Percentiles rank a stretch among this genome's conserved stretches.
These are phyloP conservation scores for Heterobasidion occidentale DNA, from an alignment of 1,284 basidiomycete genomes.

Conservation along the genomic window DNA sequence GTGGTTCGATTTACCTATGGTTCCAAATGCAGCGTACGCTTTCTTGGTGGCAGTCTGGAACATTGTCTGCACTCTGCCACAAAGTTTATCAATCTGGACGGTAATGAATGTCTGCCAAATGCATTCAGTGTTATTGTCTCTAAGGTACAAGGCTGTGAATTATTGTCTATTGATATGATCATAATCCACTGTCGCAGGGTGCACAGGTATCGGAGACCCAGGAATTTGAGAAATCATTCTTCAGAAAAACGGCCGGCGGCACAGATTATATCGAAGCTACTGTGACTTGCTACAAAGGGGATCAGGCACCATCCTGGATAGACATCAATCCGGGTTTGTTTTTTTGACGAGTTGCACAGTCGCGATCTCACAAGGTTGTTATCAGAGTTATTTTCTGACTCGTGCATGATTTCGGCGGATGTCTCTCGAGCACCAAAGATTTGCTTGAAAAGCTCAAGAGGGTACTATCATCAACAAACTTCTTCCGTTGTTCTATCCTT, in stretches of 20 bases:
- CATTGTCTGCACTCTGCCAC: neutral
- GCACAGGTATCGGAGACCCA: neutral
- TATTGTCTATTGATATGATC: neutral
- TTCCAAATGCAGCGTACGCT: neutral
- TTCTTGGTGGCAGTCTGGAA: neutral
- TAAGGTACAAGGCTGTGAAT: neutral
- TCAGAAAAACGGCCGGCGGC: neutral
- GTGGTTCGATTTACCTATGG: slow-evolving; percentile 25
- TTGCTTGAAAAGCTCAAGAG: neutral
- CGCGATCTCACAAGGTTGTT: neutral
- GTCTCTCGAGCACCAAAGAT: neutral
- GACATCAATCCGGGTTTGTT: neutral
- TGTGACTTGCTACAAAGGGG: neutral
- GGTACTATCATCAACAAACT: neutral
- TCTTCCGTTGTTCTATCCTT: neutral
- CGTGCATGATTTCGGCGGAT: neutral
- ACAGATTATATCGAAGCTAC: neutral
- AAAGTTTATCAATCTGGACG: neutral
- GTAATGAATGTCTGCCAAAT: neutral
- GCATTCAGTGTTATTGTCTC: neutral
- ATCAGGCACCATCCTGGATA: neutral
- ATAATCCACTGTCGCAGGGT: neutral
- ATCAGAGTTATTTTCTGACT: neutral
- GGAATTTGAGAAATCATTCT: neutral
- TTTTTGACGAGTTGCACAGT: neutral